phyloP scores from a whole-genome alignment of 352 stramenopile genomes.

The Phytophthora aleatoria region DNA sequence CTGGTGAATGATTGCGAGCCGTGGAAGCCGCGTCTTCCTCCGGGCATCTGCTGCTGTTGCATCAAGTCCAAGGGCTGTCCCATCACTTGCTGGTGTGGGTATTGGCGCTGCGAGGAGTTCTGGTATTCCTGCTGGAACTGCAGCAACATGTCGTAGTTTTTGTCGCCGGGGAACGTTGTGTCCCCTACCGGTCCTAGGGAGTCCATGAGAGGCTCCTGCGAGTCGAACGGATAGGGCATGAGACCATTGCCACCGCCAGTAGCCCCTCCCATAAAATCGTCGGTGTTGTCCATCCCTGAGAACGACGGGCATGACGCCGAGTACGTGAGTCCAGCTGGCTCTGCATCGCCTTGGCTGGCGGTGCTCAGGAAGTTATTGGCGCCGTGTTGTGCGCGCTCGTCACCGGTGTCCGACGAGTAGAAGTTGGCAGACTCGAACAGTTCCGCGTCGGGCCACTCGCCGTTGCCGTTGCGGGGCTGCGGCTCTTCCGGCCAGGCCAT shows the following conservation, averaged over 20 bases:
- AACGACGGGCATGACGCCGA: constrained; percentile 81
- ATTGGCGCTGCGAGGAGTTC: constrained; percentile 46
- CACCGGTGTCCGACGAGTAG: constrained; percentile 14
- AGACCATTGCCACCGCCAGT: constrained; percentile 29
- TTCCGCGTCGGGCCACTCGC: constrained; percentile 29
- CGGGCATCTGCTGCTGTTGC: constrained; percentile 37
- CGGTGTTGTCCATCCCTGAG: constrained; percentile 61
- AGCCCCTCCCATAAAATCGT: constrained; percentile 55
- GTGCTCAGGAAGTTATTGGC: constrained; percentile 30
- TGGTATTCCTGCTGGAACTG: constrained; percentile 69
- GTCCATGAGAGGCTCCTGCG: constrained; percentile 37
- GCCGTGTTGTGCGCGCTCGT: constrained; percentile 41
- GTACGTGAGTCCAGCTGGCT: constrained; percentile 46
- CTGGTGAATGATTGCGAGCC: constrained; percentile 76
- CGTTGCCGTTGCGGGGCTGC: constrained; percentile 14
- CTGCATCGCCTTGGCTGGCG: constrained; percentile 5
- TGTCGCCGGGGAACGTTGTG: constrained; percentile 31
- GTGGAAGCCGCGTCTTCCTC: constrained; percentile 50
- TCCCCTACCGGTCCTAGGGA: constrained; percentile 3
- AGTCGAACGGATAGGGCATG: constrained; percentile 22
- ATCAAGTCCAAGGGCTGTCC: constrained; percentile 47
- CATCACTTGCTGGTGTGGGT: constrained; percentile 49
- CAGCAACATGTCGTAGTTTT: constrained; percentile 60
- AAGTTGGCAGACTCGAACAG: constrained; percentile 35
- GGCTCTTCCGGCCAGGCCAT: constrained; percentile 45